Conservation (phyloP, 176 grass and related monocot genomes). For the Musa schizocarpa region DNA sequence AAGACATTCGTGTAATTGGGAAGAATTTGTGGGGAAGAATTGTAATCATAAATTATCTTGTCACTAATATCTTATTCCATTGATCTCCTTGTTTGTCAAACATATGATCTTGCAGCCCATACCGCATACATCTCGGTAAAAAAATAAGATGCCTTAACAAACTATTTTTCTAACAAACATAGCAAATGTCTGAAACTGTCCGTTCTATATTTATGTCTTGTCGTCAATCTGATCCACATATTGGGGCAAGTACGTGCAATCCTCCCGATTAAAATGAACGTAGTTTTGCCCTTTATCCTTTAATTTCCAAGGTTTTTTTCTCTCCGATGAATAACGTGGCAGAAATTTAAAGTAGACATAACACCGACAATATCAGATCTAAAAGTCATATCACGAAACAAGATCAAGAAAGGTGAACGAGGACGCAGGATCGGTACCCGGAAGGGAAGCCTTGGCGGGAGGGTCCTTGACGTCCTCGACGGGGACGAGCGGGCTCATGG, state of each 20-base stretch:
- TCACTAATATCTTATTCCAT: too few species aligned
- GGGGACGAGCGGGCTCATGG: slow-evolving; percentile 14
- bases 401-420: not conserved
- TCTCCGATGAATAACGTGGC: not conserved
- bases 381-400: not conserved
- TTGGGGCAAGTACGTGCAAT: too few species aligned
- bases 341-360: not conserved
- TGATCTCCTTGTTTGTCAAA: too few species aligned
- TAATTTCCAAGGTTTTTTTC: not conserved
- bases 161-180: not conserved
- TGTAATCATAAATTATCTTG: too few species aligned
- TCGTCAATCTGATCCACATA: not conserved
- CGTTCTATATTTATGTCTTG: not conserved
- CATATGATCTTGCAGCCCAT: too few species aligned
- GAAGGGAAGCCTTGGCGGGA: slow-evolving; percentile 58
- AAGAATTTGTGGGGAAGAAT: too few species aligned
- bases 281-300: not conserved
- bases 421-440: slow-evolving; percentile 35
- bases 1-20: too few species aligned
- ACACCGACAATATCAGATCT: not conserved
- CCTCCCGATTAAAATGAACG: not conserved
- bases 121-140: too few species aligned
- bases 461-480: slow-evolving; percentile 55
- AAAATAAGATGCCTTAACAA: not conserved
- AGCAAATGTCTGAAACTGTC: not conserved